Conservation (phyloP, 164 flowering plant genomes). For the Chloranthus sessilifolius region DNA sequence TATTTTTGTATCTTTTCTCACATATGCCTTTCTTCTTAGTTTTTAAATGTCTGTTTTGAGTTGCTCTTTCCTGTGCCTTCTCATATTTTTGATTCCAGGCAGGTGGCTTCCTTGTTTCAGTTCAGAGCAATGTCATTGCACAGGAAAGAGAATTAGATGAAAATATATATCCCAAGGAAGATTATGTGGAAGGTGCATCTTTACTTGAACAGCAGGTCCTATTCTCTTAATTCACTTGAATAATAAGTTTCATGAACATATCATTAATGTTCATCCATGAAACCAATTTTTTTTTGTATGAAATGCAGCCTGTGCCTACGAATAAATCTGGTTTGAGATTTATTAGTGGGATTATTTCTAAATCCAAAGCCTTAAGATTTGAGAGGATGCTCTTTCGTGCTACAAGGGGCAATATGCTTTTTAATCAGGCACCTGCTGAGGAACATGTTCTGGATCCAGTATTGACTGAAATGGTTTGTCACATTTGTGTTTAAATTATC, state of each 20-base stretch:
- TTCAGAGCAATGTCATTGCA: conserved; percentile 45
- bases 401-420: conserved; percentile 97
- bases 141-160: conserved; percentile 81
- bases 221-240: conserved; percentile 2
- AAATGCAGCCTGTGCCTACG: conserved; percentile 60
- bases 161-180: conserved; percentile 45
- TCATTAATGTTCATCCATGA: background rate
- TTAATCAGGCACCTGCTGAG: conserved; percentile 87
- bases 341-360: conserved; percentile 83
- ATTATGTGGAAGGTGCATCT: conserved; percentile 58
- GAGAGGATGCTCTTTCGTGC: conserved; percentile 98
- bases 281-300: conserved; percentile 39
- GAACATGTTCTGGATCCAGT: conserved; percentile 72
- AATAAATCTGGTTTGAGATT: conserved; percentile 82
- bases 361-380: conserved; percentile 73
- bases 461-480: conserved; percentile 68
- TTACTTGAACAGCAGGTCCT: conserved; percentile 79
- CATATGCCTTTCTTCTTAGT: background rate
- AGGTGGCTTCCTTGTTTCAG: conserved; percentile 79
- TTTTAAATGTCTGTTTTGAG: conserved; percentile 7
- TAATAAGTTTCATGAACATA: background rate
- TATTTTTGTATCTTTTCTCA: background rate
- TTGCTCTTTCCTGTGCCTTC: conserved; percentile 10
- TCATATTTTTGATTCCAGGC: conserved; percentile 55
- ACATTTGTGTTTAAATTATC: background rate